These are phyloP conservation scores for Moniliophthora roreri DNA, from an alignment of 1,284 basidiomycete species.

Conservation along the genomic window DNA sequence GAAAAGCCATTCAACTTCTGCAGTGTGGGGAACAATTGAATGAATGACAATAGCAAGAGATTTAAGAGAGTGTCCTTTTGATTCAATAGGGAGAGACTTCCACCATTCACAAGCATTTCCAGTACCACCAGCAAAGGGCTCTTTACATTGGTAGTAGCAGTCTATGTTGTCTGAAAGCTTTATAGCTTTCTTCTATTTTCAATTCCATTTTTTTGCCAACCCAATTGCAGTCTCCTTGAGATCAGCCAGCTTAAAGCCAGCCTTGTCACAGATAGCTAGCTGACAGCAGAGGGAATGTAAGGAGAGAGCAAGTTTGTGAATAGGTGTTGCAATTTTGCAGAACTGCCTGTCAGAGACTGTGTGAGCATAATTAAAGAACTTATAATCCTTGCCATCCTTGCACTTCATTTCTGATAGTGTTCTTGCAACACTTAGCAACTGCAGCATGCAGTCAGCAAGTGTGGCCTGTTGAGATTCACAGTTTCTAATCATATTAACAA, in stretches of 20 bases:
- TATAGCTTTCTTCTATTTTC: conserved; percentile 2
- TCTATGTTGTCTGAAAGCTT: not conserved
- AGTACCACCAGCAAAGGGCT: not conserved
- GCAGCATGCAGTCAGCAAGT: conserved; percentile 33
- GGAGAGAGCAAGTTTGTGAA: conserved; percentile 28
- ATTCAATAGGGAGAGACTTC: not conserved
- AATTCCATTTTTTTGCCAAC: not conserved
- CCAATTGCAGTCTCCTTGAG: conserved; percentile 4
- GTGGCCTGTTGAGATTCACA: conserved; percentile 25
- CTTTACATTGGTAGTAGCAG: not conserved
- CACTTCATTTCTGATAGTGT: not conserved
- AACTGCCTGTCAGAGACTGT: conserved; percentile 20
- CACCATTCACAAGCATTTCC: not conserved
- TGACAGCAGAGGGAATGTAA: conserved; percentile 28
- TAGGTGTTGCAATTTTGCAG: conserved; percentile 25
- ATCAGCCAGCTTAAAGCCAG: conserved; percentile 14
- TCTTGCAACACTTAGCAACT: conserved; percentile 24
- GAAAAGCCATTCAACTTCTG: conserved; percentile 16
- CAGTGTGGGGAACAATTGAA: conserved; percentile 13
- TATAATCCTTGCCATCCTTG: conserved; percentile 19
- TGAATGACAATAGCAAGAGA: conserved; percentile 5
- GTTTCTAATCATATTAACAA: conserved; percentile 32
- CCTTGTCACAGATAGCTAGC: conserved; percentile 23
- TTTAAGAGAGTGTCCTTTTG: not conserved
- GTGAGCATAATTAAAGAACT: conserved; percentile 24